Evolutionary conservation across 2,329 filamentous ascomycete species (phyloP).

Genomic region (Pestalotiopsis fici): DNA sequence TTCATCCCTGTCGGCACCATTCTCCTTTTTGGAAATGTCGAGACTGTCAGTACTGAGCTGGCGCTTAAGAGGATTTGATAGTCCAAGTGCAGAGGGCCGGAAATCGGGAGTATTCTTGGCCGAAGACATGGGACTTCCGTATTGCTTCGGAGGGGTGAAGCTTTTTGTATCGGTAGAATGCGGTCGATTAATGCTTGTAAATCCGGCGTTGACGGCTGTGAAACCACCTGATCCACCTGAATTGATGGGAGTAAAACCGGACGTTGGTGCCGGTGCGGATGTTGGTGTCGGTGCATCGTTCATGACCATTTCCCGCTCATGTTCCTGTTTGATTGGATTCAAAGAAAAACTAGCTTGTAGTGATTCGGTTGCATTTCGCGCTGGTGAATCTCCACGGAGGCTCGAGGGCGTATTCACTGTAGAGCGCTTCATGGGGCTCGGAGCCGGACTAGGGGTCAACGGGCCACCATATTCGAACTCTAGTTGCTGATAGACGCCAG

Average conservation of each 20-base stretch:
- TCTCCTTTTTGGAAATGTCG: conserved; percentile 50
- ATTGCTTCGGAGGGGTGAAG: conserved; percentile 61
- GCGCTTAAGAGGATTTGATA: conserved; percentile 71
- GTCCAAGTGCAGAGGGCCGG: conserved; percentile 53
- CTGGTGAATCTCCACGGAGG: conserved; percentile 66
- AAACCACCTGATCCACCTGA: conserved; percentile 64
- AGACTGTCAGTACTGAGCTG: conserved; percentile 65
- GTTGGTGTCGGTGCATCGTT: conserved; percentile 37
- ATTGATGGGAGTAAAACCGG: conserved; percentile 63
- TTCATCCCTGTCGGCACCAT: conserved; percentile 54
- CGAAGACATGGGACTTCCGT: conserved; percentile 64
- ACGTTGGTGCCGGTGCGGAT: conserved; percentile 31
- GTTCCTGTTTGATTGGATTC: conserved; percentile 44
- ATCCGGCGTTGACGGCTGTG: conserved; percentile 72
- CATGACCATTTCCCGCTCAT: conserved; percentile 50
- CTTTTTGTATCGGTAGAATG: conserved; percentile 50
- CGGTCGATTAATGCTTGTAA: conserved; percentile 66
- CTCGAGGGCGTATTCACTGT: conserved; percentile 60
- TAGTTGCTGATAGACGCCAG: conserved; percentile 93
- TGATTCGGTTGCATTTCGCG: conserved; percentile 55
- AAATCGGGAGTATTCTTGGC: conserved; percentile 67
- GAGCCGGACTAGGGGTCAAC: conserved; percentile 74
- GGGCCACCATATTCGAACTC: conserved; percentile 93
- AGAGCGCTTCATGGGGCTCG: conserved; percentile 70
- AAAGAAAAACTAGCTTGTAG: conserved; percentile 46